Evolutionary conservation across 2,329 filamentous ascomycete genomes (phyloP), one percentile per base, ranked within the genome.

Genomic region (Fusarium incarnatum): DNA sequence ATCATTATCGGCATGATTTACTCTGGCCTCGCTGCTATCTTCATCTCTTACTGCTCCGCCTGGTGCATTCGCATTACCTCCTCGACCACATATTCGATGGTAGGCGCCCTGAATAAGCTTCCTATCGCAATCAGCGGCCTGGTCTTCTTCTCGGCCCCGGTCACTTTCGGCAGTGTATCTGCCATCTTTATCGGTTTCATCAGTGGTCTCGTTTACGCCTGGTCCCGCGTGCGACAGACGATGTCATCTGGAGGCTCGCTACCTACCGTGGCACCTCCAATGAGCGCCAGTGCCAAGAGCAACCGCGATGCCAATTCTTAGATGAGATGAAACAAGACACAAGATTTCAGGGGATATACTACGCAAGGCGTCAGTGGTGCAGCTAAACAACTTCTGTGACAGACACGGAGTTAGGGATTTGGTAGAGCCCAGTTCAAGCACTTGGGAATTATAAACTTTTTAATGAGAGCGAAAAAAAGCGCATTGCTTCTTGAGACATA

Each of bases 41-140:
- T 98, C 83, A 99, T 99, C 81, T 98, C 95, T n/a, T 99, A 99
- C 87, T 97, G 94, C 78, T 98, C 95, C 18, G 96, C 96, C 40
- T 99, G 96, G 96, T 98, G 96, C 79, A 97, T 99, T 70, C 94
- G 96, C 73, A 93, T 97, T 71, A 98, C 96, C 10, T 97, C 94
- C 0, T 98, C 94, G 20, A 99, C 96, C 11, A 99, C 96, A 4
- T 99, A 98, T 85, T 97, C 93, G 30, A 98, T 99, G 95, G 96
- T 98, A 60, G 96, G 96, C 68, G 94, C 95, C 20, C 86, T 99
- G 77, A 99, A 99, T 88, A 99, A 99, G 86, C 90, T 99, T 32
- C 96, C 96, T 44, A 94, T 99, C 74, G 96, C 96, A 58, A 81
- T 99, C 72, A 95, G 92, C 70, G 96, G 96, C 28, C 88, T 99